Evolutionary conservation across 805 yeast genomes (phyloP).

Genomic region (Nakazawaea holstii): DNA sequence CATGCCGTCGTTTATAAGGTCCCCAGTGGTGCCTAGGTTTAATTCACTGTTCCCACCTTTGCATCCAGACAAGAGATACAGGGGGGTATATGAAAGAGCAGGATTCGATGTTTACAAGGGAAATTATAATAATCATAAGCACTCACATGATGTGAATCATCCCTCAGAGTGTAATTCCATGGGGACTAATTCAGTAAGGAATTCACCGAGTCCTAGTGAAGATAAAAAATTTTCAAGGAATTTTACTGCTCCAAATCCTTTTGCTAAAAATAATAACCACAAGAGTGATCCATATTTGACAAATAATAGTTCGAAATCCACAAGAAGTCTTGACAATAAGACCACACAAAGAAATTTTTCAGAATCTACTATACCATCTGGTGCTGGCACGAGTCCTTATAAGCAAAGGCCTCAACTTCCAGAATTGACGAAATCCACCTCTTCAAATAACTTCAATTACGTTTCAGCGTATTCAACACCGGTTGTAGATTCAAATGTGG

Average conservation of each 20-base stretch:
- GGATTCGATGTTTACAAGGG: constrained; percentile 61
- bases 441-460: constrained; percentile 5
- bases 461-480: constrained; percentile 6
- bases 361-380: constrained; percentile 1
- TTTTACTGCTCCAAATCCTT: constrained; percentile 7
- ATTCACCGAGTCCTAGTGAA: constrained; percentile 1
- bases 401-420: not conserved
- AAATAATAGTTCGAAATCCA: not conserved
- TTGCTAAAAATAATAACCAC: not conserved
- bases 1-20: constrained; percentile 27
- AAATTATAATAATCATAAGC: constrained; percentile 1
- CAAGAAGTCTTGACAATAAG: not conserved
- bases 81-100: constrained; percentile 75
- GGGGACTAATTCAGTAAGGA: not conserved
- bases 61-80: constrained; percentile 53
- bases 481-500: constrained; percentile 1
- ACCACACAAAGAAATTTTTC: not conserved
- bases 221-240: constrained; percentile 1
- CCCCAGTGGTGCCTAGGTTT: constrained; percentile 24
- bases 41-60: constrained; percentile 68
- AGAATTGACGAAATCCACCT: not conserved
- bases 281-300: constrained; percentile 1
- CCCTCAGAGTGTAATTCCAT: constrained; percentile 8
- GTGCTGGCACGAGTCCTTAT: no score
- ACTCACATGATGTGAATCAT: constrained; percentile 5